Conservation (phyloP, 768 basidiomycete species). For the Gymnopilus dilepis region DNA sequence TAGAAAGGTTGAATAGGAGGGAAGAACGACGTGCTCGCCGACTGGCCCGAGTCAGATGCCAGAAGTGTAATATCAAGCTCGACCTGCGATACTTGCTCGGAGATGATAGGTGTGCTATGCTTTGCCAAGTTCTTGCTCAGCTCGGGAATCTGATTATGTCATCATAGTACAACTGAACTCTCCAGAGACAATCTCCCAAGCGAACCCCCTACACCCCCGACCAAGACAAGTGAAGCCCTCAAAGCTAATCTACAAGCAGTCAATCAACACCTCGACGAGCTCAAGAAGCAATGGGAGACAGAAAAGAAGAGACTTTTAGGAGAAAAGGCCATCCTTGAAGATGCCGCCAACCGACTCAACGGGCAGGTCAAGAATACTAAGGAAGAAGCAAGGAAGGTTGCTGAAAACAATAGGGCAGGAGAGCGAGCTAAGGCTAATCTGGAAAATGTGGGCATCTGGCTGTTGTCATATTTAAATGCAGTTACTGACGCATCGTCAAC, state of each 20-base stretch:
- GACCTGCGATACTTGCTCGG: conserved; percentile 50
- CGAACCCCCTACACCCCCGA: conserved; percentile 72
- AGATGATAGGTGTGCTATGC: conserved; percentile 64
- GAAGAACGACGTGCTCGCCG: conserved; percentile 73
- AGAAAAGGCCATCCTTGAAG: conserved; percentile 76
- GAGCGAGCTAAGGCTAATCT: conserved; percentile 55
- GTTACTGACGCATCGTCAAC: conserved; percentile 3
- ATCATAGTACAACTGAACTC: conserved; percentile 56
- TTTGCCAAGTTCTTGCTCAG: background rate
- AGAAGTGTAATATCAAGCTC: conserved; percentile 70
- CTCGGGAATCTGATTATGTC: background rate
- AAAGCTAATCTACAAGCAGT: conserved; percentile 63
- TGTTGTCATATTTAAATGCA: background rate
- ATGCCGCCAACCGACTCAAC: conserved; percentile 71
- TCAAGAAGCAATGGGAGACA: conserved; percentile 75
- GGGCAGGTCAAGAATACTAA: conserved; percentile 61
- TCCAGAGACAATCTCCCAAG: conserved; percentile 50
- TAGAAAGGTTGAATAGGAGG: conserved; percentile 63
- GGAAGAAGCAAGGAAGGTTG: conserved; percentile 58
- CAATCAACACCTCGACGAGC: conserved; percentile 62
- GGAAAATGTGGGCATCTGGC: conserved; percentile 55
- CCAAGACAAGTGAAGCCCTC: conserved; percentile 68
- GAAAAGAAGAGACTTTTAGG: conserved; percentile 66
- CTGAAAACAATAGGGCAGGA: conserved; percentile 55
- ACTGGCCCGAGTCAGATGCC: conserved; percentile 66